Evolutionary conservation across 805 yeast species (phyloP).

Genomic region (Kodamaea neixiangensis): DNA sequence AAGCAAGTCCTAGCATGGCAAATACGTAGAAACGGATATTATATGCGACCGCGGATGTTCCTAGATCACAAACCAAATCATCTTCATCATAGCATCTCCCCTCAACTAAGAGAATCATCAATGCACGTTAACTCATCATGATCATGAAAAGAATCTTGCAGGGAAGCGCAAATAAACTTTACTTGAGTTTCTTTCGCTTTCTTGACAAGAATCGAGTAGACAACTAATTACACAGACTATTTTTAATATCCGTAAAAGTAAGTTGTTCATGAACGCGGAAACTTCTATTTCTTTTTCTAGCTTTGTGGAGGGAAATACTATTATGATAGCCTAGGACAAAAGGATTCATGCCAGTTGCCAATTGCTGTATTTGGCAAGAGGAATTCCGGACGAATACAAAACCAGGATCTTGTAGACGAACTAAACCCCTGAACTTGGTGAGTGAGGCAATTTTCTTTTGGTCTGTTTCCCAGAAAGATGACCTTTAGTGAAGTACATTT

Average conservation of each 20-base stretch:
- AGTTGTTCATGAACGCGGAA: background rate
- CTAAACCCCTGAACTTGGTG: no score
- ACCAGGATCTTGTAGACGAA: no score
- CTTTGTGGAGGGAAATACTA: background rate
- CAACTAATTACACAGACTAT: background rate
- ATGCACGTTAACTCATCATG: background rate
- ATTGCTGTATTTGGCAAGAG: no score
- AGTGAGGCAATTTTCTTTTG: no score
- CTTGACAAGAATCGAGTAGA: background rate
- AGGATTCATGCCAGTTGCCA: no score
- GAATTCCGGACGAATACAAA: no score
- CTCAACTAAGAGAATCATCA: background rate
- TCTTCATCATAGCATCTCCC: background rate
- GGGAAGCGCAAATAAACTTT: background rate
- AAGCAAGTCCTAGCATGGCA: no score
- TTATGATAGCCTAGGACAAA: background rate
- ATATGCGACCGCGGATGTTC: no score
- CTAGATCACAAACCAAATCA: background rate
- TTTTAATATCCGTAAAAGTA: background rate
- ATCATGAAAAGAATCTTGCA: slow-evolving; percentile 10
- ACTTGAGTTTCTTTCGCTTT: background rate
- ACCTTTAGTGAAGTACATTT: no score
- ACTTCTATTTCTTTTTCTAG: background rate
- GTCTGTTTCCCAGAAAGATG: no score
- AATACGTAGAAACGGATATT: background rate